phyloP scores from a whole-genome alignment of 2,329 filamentous ascomycete species.

The Elsinoe perseae region DNA sequence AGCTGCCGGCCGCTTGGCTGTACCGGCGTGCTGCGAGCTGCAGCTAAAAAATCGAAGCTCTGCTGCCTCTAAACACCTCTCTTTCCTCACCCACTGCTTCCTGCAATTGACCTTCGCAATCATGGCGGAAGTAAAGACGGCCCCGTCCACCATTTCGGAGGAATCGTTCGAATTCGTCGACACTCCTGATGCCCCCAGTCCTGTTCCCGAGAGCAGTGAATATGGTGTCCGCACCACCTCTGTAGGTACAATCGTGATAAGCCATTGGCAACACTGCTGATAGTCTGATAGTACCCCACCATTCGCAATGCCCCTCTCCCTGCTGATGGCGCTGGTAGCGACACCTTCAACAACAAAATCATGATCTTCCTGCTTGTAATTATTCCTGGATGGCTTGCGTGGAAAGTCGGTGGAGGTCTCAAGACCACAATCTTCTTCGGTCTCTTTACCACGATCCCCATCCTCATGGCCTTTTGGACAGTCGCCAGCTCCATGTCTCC shows the following conservation, averaged over 20 bases:
- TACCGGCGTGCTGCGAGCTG: slow-evolving; percentile 11
- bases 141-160: slow-evolving; percentile 32
- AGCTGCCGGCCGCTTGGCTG: slow-evolving; percentile 3
- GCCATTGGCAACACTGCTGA: slow-evolving; percentile 13
- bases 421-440: slow-evolving; percentile 85
- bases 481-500: slow-evolving; percentile 71
- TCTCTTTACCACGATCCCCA: slow-evolving; percentile 67
- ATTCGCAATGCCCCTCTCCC: slow-evolving; percentile 94
- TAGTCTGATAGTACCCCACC: slow-evolving; percentile 58
- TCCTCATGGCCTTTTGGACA: slow-evolving; percentile 77
- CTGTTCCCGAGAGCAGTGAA: slow-evolving; percentile 44
- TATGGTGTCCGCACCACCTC: slow-evolving; percentile 56
- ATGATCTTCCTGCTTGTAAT: slow-evolving; percentile 62
- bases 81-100: neutral
- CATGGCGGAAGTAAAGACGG: slow-evolving; percentile 13
- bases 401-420: slow-evolving; percentile 74
- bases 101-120: slow-evolving; percentile 11
- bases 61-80: neutral
- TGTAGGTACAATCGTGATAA: slow-evolving; percentile 36
- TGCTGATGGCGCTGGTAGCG: slow-evolving; percentile 74
- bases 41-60: slow-evolving; percentile 14
- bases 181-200: slow-evolving; percentile 50
- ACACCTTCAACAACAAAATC: slow-evolving; percentile 77
- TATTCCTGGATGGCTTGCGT: slow-evolving; percentile 72
- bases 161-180: slow-evolving; percentile 59